phyloP scores from a whole-genome alignment of 225 moss, liverwort and hornwort genomes.

The Pseudisothecium myosuroides region DNA sequence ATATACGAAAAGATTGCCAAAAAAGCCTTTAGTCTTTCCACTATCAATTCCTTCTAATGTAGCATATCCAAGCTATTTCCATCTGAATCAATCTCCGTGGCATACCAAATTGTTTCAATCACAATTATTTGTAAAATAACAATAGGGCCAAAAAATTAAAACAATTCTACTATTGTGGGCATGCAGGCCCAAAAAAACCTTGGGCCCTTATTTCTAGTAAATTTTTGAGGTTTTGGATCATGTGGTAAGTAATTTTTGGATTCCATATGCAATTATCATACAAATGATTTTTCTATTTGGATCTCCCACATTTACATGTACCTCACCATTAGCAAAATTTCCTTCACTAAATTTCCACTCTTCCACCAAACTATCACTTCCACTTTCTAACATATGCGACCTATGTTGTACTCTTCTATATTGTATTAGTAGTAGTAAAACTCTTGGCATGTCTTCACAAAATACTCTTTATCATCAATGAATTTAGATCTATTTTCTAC shows the following conservation, averaged over 20 bases:
- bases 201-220: fast-evolving
- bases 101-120: not conserved
- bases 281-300: not conserved
- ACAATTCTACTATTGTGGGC: not conserved
- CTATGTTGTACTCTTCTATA: not conserved
- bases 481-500: not conserved
- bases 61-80: not conserved
- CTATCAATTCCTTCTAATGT: not conserved
- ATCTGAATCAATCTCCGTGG: fast-evolving
- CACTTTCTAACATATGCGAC: not conserved
- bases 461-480: not conserved
- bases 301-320: not conserved
- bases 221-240: not conserved
- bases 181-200: not conserved
- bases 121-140: not conserved
- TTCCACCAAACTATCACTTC: not conserved
- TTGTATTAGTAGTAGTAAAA: not conserved
- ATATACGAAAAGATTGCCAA: not conserved
- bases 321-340: fast-evolving
- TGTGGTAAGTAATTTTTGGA: not conserved
- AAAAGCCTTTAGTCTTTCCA: not conserved
- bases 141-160: not conserved
- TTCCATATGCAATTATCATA: not conserved
- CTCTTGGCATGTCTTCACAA: fast-evolving
- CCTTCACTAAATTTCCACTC: not conserved